Base-by-base conservation (phyloP, 768 basidiomycete genomes). In the Mycena rebaudengoi region DNA sequence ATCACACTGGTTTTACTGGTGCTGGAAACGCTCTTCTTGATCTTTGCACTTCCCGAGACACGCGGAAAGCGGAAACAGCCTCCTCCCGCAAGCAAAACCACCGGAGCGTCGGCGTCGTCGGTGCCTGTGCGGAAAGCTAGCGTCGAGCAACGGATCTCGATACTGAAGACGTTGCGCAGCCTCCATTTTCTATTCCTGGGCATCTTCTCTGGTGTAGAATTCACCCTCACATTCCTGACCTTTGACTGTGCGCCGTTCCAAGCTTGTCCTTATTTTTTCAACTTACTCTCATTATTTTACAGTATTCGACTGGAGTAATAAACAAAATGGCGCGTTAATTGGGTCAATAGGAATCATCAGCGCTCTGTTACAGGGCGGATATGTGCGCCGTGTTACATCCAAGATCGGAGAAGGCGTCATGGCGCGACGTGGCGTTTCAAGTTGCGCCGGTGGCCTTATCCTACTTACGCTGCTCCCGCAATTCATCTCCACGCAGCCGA, bases 141-240 rank as follows among this genome's bases (percentile, higher is more conserved):
- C 33, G 71, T 76, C 14, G 79, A 86, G 68, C 77, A 86, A 56
- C 86, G 93, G 32, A 76, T 94, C 55, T 64, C 72, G 23, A 73
- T 83, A 25, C 85, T 98, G 51, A 82, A 79, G 67, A 73, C 80
- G 10, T 80, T 96, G 43, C 88, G 90, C 37, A 76, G 79, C 43
- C 74, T 93, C 16, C 96, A 99, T 74, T 91, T 95, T 74, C 75
- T 89, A 45, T 99, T 98, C 81, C 80, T 99, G 62, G 86, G 90
- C 53, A 74, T 97, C 50, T 99, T 99, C 77, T 96, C 96, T 2
- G 97, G 96, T 13, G 87, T 98, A 50, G 97, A 99, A 74, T 98
- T 98, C 76, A 99, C 97, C 0, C 82, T 99, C 21, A 97, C 95
- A 0, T 99, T 99, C 83, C 81, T 98, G 46, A 98, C 92, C 2